Base-by-base conservation (phyloP, 495 filamentous ascomycete genomes). In the Aspergillus homomorphus region DNA sequence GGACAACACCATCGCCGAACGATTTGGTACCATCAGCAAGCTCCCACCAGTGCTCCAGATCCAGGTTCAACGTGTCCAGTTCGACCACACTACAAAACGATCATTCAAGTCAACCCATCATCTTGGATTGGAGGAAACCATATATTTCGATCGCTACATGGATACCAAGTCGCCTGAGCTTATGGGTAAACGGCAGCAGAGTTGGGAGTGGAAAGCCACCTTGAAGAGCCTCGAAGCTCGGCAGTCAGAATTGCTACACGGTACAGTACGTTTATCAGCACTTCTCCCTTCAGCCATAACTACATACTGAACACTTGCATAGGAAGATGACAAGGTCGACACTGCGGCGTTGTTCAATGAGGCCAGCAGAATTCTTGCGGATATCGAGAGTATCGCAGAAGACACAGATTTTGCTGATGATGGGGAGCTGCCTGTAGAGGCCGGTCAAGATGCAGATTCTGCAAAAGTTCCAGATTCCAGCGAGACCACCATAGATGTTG, bases 71-170 rank as follows among this genome's bases (percentile, higher is more conserved):
- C 84, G 94, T 20, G 85, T 87, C 9, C 84, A 87, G 33, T 92
- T 83, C 51, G 86, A 89, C 53, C 74, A 78, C 0, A 74, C 75
- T n/a, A 82, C 74, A 54, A 81, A 82, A 51, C 73, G 72, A 21
- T 77, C 84, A 2, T 87, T 80, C 66, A 97, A 96, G 61, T 91
- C 91, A 10, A 85, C 86, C 24, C 85, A 92, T 51, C 88, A 89
- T 42, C 77, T 98, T 19, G 76, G 81, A 14, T 80, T 98, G 21
- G 81, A 84, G 18, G 86, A 93, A 51, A 84, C 80, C 2, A 82
- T 98, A 30, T 97, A 88, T 67, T 77, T 98, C 49, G 94, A 98
- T 72, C 84, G 92, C 15, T 98, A 93, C 70, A 87, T 95, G 79
- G 89, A 94, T 51, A 81, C 80, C 3, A 76, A 79, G 28, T 74